Percentiles rank a stretch among this genome's conserved stretches.
These are phyloP conservation scores for Avena eriantha DNA, from an alignment of 176 grass and related monocot genomes.

Conservation along the genomic window DNA sequence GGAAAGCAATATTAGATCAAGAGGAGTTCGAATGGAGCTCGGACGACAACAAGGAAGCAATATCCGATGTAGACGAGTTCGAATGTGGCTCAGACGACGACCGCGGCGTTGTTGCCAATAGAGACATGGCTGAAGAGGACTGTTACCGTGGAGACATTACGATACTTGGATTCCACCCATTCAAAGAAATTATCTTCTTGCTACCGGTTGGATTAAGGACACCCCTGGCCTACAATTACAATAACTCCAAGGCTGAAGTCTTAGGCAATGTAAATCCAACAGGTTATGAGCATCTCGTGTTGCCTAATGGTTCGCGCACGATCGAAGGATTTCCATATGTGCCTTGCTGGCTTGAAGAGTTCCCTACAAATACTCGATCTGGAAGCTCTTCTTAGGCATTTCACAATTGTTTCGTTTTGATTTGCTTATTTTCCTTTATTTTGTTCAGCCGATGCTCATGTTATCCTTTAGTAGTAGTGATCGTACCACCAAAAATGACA, in stretches of 20 bases:
- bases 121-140: neutral
- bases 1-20: too few relatives aligned
- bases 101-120: neutral
- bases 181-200: neutral
- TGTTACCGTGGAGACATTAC: neutral
- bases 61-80: neutral
- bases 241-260: neutral
- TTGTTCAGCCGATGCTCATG: neutral
- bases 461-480: neutral
- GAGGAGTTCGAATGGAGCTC: too few relatives aligned
- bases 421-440: neutral
- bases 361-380: neutral
- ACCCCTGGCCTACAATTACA: neutral
- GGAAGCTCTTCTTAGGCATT: neutral
- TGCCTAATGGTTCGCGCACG: neutral
- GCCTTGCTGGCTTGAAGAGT: neutral
- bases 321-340: neutral
- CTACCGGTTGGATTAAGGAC: neutral
- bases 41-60: neutral
- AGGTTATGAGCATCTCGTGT: neutral
- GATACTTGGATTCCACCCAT: slow-evolving; percentile 8
- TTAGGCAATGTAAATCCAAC: neutral
- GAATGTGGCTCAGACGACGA: neutral
- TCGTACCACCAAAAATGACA: neutral
- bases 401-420: neutral